Evolutionary conservation across 2,329 filamentous ascomycete genomes (phyloP).

Genomic region (Talaromyces sp.): DNA sequence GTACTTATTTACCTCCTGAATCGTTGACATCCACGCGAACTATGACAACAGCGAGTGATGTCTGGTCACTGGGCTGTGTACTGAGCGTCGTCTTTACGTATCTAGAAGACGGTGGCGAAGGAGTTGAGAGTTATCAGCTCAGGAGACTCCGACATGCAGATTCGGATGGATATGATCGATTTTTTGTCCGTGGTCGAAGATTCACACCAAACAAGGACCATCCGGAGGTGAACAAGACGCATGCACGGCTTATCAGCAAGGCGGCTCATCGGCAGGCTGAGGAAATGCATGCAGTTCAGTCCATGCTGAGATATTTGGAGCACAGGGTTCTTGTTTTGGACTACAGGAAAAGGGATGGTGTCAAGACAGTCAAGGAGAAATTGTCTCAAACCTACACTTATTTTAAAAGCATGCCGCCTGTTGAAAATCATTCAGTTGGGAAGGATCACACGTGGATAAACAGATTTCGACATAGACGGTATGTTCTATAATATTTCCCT

Average conservation of each 20-base stretch:
- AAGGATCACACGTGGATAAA: background rate
- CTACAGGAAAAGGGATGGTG: slow-evolving; percentile 18
- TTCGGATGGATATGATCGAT: slow-evolving; percentile 18
- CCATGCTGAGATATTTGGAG: slow-evolving; percentile 27
- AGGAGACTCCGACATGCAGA: slow-evolving; percentile 20
- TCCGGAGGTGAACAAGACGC: slow-evolving; percentile 9
- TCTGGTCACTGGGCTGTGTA: slow-evolving; percentile 41
- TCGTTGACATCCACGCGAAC: slow-evolving; percentile 18
- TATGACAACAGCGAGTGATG: slow-evolving; percentile 35
- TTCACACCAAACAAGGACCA: slow-evolving; percentile 7
- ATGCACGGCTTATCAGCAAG: slow-evolving; percentile 1
- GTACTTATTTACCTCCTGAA: slow-evolving; percentile 39
- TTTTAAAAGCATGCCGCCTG: slow-evolving; percentile 5
- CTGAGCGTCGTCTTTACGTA: slow-evolving; percentile 38
- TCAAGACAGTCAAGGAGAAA: slow-evolving; percentile 19
- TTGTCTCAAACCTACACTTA: slow-evolving; percentile 16
- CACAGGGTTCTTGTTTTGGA: slow-evolving; percentile 22
- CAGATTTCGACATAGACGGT: background rate
- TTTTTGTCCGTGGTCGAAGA: slow-evolving; percentile 8
- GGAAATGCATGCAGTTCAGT: slow-evolving; percentile 22
- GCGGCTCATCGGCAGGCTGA: slow-evolving; percentile 15
- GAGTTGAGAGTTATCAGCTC: slow-evolving; percentile 20
- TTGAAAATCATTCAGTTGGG: background rate
- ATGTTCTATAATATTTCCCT: background rate
- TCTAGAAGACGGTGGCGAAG: slow-evolving; percentile 27